These are phyloP conservation scores for Kodamaea ohmeri DNA, from an alignment of 1,139 yeast genomes.

Conservation along the genomic window DNA sequence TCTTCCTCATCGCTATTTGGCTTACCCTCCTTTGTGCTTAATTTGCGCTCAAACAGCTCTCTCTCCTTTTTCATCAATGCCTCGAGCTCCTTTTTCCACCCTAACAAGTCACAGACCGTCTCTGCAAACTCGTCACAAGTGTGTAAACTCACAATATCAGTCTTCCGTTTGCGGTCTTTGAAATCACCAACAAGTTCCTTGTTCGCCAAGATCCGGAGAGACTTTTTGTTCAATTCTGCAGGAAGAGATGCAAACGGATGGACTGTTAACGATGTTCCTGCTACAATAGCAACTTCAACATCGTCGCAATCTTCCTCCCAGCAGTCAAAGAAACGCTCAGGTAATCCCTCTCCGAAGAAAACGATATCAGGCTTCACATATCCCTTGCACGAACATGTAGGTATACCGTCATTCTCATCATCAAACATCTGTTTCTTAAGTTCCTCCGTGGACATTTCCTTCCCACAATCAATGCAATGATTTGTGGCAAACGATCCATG, in stretches of 20 bases:
- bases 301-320: constrained; percentile 64
- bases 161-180: constrained; percentile 41
- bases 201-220: constrained; percentile 68
- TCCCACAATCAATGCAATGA: constrained; percentile 75
- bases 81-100: constrained; percentile 60
- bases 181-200: constrained; percentile 77
- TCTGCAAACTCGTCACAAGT: constrained; percentile 65
- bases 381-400: constrained; percentile 62
- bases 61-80: constrained; percentile 25
- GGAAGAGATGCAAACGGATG: constrained; percentile 88
- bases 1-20: constrained; percentile 5
- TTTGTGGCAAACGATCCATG: constrained; percentile 90
- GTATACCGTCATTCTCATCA: constrained; percentile 32
- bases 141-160: constrained; percentile 59
- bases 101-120: constrained; percentile 50
- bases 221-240: constrained; percentile 48
- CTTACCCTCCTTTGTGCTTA: constrained; percentile 11
- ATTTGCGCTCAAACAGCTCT: constrained; percentile 8
- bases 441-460: constrained; percentile 50
- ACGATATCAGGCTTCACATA: constrained; percentile 90
- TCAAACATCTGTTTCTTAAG: constrained; percentile 44
- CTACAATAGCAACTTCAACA: constrained; percentile 78
- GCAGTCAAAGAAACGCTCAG: constrained; percentile 58
- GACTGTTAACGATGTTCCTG: constrained; percentile 89
- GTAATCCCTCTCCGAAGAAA: constrained; percentile 87